Base-by-base conservation (phyloP, 805 yeast species). In the Torulaspora delbrueckii region DNA sequence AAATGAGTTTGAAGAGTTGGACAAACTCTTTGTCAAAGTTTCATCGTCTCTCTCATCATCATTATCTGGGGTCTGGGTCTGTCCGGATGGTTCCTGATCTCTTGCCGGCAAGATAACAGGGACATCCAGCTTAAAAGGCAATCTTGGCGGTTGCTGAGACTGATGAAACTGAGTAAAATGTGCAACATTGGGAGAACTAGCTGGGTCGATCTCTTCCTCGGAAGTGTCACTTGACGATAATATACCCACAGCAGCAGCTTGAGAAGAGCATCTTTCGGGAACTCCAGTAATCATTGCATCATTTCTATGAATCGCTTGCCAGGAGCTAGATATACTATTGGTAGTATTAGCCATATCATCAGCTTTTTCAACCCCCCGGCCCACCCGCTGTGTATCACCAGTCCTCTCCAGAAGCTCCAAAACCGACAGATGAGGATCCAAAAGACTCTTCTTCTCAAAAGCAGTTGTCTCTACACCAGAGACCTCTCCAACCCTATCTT, bases 381-480 rank as follows among this genome's bases (percentile, higher is more conserved):
- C 35, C 13, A 18, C 28, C 30, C 12, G 14, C 10, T 43, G 40
- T 32, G 16, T 42, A n/a, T 41, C 46, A 23, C 43, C 28, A 14
- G 48, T 42, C 19, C 45, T 40, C 26, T 56, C 58, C 30, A 63
- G 40, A 25, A 59, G 48, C 28, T 61, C 61, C 34, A 62, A 34
- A 7, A 63, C 58, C 3, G 66, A 61, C 4, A 57, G 46, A 46
- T 63, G 68, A 10, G 68, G 68, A 44, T 62, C 65, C 28, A 63
- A 42, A 4, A 61, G 38, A 38, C 59, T 59, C 32, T 37, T 49
- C 35, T 41, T 41, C 25, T 45, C 48, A 22, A 43, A 33, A 9
- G 44, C 33, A 14, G 38, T 40, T 14, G 44, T 31, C 23, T 37
- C 48, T 12, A 24, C 26, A 6, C 10, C 19, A 16, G 34, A 31